phyloP scores from a whole-genome alignment of 371 early-diverging fungal species.

The Mucor circinelloides region DNA sequence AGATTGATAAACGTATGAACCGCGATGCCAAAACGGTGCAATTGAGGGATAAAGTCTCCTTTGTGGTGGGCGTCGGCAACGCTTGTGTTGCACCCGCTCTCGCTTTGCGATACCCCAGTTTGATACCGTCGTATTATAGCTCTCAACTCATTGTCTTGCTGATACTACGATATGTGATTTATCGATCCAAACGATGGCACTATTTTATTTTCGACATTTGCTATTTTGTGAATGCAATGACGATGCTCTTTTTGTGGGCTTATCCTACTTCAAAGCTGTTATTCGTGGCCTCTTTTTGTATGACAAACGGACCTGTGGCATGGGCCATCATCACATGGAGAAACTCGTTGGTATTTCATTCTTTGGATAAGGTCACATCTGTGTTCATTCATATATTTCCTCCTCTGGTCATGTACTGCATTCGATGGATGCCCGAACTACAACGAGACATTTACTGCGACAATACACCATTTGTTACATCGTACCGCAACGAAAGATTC shows the following conservation, averaged over 20 bases:
- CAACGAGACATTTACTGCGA: slow-evolving; percentile 26
- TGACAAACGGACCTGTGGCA: slow-evolving; percentile 69
- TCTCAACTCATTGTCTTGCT: slow-evolving; percentile 53
- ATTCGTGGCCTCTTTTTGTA: slow-evolving; percentile 57
- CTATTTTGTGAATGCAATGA: slow-evolving; percentile 67
- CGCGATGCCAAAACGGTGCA: slow-evolving; percentile 57
- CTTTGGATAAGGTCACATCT: slow-evolving; percentile 75
- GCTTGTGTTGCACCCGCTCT: slow-evolving; percentile 67
- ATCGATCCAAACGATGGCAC: slow-evolving; percentile 66
- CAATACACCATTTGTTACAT: slow-evolving; percentile 19
- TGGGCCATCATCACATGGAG: slow-evolving; percentile 79
- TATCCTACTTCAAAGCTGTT: slow-evolving; percentile 52
- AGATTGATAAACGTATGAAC: slow-evolving; percentile 45
- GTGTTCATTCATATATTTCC: slow-evolving; percentile 75
- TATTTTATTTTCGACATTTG: slow-evolving; percentile 76
- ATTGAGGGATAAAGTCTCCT: slow-evolving; percentile 69
- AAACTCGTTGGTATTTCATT: slow-evolving; percentile 68
- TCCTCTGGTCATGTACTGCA: slow-evolving; percentile 59
- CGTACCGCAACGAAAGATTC: slow-evolving; percentile 41
- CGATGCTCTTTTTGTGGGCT: slow-evolving; percentile 54
- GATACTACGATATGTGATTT: slow-evolving; percentile 58
- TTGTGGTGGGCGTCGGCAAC: slow-evolving; percentile 73
- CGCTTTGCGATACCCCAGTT: slow-evolving; percentile 55
- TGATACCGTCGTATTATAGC: slow-evolving; percentile 64
- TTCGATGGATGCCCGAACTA: slow-evolving; percentile 64